Base-by-base conservation (phyloP, 768 basidiomycete species). In the Baorangia bicolor region DNA sequence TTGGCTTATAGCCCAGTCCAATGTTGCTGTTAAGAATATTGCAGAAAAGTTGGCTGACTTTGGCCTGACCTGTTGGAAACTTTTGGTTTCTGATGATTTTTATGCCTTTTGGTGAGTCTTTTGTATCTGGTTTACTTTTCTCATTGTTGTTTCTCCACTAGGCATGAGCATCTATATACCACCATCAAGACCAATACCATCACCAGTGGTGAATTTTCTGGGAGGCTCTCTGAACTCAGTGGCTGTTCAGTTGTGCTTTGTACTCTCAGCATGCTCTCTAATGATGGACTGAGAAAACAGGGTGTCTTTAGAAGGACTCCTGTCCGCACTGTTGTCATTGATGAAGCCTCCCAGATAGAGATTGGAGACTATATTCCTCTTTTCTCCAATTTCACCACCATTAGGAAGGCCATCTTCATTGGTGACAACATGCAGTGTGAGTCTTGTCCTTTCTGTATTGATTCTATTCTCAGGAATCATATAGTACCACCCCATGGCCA, bases 21-120 rank as follows among this genome's bases (percentile, higher is more conserved):
- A 94, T 75, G 83, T 93, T 46, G 92, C 90, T 44, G 92, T 93
- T 21, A 92, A 91, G 70, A 93, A 94, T 61, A 92, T 94, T 73
- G 91, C 89, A 49, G 87, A 90, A 64, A 90, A 91, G 73, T 73
- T 94, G 18, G 69, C 75, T n/a, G 69, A 77, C 9, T 74, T 80
- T 64, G 77, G 73, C 0, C 82, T 90, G 55, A 41, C 60, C 4
- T 60, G 80, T 10, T 94, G 84, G 80, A 84, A 75, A 57, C 75
- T 94, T 2, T 66, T 93, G 4, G 86, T 92, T n/a, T 87, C 91
- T 1, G 72, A 63, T 72, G 81, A 86, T 1, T 94, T 92, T 64
- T 78, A 83, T 59, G 69, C 68, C 66, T 78, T 77, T 56, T 91
- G 90, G 90, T 90, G 61, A 67, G 79, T 67, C 5, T 38, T 45